Conservation (phyloP, 2,329 filamentous ascomycete genomes). For the Colletotrichum destructivum region DNA sequence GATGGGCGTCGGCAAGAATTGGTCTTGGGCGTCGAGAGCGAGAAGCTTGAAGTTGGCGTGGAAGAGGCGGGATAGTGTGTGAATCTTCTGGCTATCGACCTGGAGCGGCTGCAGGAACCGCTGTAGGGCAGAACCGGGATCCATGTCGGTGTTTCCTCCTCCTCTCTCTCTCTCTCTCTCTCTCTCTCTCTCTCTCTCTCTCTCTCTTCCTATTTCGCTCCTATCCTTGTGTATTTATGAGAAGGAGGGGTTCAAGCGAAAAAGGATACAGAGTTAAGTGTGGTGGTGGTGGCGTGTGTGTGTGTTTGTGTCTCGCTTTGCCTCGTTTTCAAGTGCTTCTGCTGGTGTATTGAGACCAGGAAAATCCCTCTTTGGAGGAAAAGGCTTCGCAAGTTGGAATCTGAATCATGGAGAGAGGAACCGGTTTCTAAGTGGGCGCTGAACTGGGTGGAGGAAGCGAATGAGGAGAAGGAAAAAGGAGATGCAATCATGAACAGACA, state of each 20-base stretch:
- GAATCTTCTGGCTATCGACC: conserved; percentile 62
- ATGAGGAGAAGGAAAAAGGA: neutral
- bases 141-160: conserved; percentile 16
- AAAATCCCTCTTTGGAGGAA: neutral
- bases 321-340: conserved; percentile 2
- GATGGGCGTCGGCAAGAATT: conserved; percentile 75
- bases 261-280: neutral
- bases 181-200: neutral
- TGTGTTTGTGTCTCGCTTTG: neutral
- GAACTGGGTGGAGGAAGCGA: neutral
- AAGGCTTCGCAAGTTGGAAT: neutral
- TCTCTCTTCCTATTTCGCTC: neutral
- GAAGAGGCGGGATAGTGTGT: conserved; percentile 64
- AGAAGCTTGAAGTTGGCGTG: conserved; percentile 63
- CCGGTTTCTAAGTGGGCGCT: neutral
- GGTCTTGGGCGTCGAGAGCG: conserved; percentile 66
- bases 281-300: too few species aligned
- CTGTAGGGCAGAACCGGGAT: conserved; percentile 43
- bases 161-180: neutral
- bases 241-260: neutral
- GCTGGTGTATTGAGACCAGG: neutral
- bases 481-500: conserved; percentile 8
- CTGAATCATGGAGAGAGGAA: neutral
- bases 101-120: conserved; percentile 67
- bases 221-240: too few species aligned